Conservation (phyloP, 208 protist species). For the Leishmania guyanensis region DNA sequence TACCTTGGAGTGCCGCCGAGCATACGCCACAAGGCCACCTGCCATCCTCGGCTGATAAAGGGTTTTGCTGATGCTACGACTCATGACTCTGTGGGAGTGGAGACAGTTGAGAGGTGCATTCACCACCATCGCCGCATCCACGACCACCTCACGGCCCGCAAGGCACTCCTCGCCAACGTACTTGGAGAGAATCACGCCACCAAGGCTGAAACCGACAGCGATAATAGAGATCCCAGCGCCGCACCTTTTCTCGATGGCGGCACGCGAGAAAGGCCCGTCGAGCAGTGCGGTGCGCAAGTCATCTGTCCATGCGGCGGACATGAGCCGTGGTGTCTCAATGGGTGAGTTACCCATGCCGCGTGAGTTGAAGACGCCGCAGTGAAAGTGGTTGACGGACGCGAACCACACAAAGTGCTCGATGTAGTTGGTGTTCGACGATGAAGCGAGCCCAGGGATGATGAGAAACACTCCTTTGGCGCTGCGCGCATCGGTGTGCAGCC, state of each 20-base stretch:
- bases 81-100: constrained; percentile 40
- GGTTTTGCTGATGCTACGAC: constrained; percentile 10
- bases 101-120: constrained; percentile 66
- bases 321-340: constrained; percentile 60
- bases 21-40: constrained; percentile 44
- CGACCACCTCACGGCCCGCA: constrained; percentile 7
- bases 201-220: constrained; percentile 74
- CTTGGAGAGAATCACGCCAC: constrained; percentile 70
- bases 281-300: constrained; percentile 53
- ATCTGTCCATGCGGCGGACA: constrained; percentile 68
- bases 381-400: constrained; percentile 47
- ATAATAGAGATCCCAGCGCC: constrained; percentile 33
- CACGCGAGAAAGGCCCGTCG: constrained; percentile 28
- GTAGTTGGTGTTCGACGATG: constrained; percentile 76
- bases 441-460: constrained; percentile 75
- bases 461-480: constrained; percentile 50
- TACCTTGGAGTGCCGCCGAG: constrained; percentile 50
- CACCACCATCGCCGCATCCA: constrained; percentile 57
- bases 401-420: constrained; percentile 62
- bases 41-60: constrained; percentile 69
- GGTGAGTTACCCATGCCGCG: constrained; percentile 75
- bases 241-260: constrained; percentile 34
- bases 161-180: constrained; percentile 58
- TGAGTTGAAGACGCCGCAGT: constrained; percentile 74
- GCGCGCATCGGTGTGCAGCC: constrained; percentile 30